Evolutionary conservation across 495 filamentous ascomycete species (phyloP).

Genomic region (Thermothielavioides terrestris): DNA sequence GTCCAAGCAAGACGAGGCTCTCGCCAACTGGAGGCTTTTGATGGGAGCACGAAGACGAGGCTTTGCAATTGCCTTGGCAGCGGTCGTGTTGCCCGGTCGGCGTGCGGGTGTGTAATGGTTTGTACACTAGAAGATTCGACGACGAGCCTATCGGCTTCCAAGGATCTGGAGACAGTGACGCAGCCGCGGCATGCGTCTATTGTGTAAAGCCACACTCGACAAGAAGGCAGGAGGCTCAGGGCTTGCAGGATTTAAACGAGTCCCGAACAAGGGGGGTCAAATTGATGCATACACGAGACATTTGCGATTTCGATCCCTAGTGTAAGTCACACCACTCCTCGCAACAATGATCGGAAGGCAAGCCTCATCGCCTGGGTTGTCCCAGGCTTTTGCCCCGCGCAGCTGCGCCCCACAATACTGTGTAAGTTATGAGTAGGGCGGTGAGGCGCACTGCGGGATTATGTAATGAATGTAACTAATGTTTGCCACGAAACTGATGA

Average conservation of each 20-base stretch:
- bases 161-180: constrained; percentile 18
- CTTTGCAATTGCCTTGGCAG: constrained; percentile 15
- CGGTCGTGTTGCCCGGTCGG: constrained; percentile 11
- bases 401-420: too few species aligned
- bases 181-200: constrained; percentile 24
- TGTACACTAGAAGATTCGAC: constrained; percentile 32
- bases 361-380: too few species aligned
- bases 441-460: too few species aligned
- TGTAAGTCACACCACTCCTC: not conserved
- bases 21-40: not conserved
- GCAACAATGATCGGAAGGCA: too few species aligned
- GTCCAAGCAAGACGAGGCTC: too few species aligned
- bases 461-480: too few species aligned
- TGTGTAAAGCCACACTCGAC: too few species aligned
- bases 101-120: constrained; percentile 20
- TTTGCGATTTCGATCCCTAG: not conserved
- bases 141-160: constrained; percentile 19
- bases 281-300: too few species aligned
- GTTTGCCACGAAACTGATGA: too few species aligned
- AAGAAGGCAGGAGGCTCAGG: too few species aligned
- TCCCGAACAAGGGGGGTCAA: not conserved
- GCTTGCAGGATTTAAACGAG: not conserved
- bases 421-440: too few species aligned
- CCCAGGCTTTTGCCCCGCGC: too few species aligned
- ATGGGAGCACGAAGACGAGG: not conserved